These are phyloP conservation scores for Exophiala phaeomuriformis DNA, from an alignment of 2,329 filamentous ascomycete species.

Conservation along the genomic window DNA sequence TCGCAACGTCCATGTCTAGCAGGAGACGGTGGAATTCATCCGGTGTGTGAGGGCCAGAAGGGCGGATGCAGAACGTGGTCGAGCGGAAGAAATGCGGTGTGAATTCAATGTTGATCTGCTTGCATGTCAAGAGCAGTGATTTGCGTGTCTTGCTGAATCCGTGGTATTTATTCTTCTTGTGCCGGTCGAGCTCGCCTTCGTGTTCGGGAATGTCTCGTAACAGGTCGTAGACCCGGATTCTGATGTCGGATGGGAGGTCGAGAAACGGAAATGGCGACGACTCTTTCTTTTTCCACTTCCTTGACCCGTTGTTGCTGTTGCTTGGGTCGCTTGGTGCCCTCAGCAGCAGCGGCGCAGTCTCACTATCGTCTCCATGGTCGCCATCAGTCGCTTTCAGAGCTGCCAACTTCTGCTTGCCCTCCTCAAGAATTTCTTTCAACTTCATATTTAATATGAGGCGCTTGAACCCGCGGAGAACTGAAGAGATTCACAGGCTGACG, in stretches of 20 bases:
- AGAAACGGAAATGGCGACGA: not conserved
- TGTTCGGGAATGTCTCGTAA: not conserved
- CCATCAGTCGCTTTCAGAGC: too few species aligned
- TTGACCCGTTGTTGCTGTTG: too few species aligned
- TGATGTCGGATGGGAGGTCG: not conserved
- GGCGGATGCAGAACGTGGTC: not conserved
- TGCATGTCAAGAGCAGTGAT: not conserved
- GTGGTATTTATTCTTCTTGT: not conserved
- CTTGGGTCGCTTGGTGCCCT: too few species aligned
- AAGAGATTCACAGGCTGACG: too few species aligned
- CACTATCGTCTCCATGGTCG: too few species aligned
- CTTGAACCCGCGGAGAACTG: too few species aligned
- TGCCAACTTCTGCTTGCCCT: too few species aligned
- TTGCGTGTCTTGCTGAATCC: not conserved
- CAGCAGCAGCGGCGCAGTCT: too few species aligned
- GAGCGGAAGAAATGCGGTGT: not conserved
- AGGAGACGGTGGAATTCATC: not conserved
- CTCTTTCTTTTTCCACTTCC: too few species aligned
- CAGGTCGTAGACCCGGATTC: not conserved
- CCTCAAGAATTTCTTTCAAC: too few species aligned
- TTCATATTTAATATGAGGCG: too few species aligned
- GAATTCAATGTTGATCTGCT: not conserved
- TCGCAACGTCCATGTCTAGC: not conserved
- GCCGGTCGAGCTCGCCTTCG: not conserved
- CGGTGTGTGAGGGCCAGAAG: not conserved